A percentile compares a stretch with the other conserved stretches of the same genome.
These are phyloP conservation scores for Colletotrichum camelliae DNA, from an alignment of 2,329 filamentous ascomycete species.

Conservation along the genomic window DNA sequence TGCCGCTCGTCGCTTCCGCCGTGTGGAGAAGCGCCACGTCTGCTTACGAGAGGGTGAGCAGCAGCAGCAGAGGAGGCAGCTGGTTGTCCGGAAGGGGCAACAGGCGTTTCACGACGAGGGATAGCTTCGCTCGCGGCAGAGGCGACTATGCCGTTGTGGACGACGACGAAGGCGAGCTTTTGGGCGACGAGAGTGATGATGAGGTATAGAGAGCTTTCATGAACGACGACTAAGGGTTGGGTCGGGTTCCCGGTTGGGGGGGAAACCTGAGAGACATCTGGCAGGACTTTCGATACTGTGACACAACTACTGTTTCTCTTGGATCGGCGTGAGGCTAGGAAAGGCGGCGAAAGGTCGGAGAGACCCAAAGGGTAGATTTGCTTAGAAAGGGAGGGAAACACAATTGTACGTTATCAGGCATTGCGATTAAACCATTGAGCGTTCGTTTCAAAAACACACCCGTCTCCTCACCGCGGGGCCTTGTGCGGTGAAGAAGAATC, in stretches of 20 bases:
- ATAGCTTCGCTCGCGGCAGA: constrained; percentile 84
- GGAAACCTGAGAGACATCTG: background rate
- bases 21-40: constrained; percentile 71
- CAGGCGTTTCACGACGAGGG: constrained; percentile 83
- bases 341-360: background rate
- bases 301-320: constrained; percentile 6
- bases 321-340: background rate
- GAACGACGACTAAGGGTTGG: background rate
- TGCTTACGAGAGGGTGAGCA: constrained; percentile 53
- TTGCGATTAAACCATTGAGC: background rate
- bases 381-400: background rate
- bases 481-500: background rate
- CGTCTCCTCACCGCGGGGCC: background rate
- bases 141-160: constrained; percentile 91
- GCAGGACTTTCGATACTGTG: background rate
- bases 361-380: background rate
- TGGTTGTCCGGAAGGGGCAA: constrained; percentile 60
- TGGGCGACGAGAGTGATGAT: constrained; percentile 93
- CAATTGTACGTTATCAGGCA: background rate
- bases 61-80: constrained; percentile 55
- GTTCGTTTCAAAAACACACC: background rate
- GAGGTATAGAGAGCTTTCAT: constrained; percentile 58
- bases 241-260: background rate
- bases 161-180: constrained; percentile 90
- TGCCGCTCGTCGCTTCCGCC: constrained; percentile 75